A percentile compares a stretch with the other conserved stretches of the same genome.
phyloP scores from a whole-genome alignment of 768 basidiomycete species.

The Boletus huronensis region DNA sequence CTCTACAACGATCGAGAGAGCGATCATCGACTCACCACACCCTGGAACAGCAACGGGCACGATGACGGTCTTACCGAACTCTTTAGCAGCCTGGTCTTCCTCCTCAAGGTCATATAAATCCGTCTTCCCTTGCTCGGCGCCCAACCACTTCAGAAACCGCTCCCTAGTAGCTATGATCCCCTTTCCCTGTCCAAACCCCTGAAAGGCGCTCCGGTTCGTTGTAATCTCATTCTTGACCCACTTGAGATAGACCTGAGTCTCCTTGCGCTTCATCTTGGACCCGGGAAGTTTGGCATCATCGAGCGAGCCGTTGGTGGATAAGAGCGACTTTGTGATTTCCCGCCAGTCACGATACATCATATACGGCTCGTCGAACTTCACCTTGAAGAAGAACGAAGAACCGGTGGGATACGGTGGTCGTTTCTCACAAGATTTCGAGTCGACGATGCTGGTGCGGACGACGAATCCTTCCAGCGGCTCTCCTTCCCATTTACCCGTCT shows the following conservation, averaged over 20 bases:
- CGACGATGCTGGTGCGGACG: constrained; percentile 68
- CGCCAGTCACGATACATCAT: constrained; percentile 99
- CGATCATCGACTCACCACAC: constrained; percentile 57
- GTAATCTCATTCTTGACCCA: constrained; percentile 83
- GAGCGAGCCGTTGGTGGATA: constrained; percentile 38
- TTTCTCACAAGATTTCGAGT: constrained; percentile 36
- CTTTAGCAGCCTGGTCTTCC: constrained; percentile 14
- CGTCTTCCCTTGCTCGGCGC: constrained; percentile 44
- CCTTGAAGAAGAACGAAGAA: constrained; percentile 95
- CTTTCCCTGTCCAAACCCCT: constrained; percentile 60
- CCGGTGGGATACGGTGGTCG: constrained; percentile 70
- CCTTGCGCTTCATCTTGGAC: constrained; percentile 67
- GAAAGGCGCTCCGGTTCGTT: constrained; percentile 55
- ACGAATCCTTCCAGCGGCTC: constrained; percentile 93
- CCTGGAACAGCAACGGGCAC: constrained; percentile 90
- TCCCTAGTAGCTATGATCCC: constrained; percentile 87
- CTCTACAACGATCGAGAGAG: not conserved
- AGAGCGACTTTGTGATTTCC: constrained; percentile 82
- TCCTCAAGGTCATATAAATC: constrained; percentile 29
- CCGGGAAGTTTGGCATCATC: constrained; percentile 47
- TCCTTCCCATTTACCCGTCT: constrained; percentile 75
- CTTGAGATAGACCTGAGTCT: constrained; percentile 73
- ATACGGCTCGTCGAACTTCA: constrained; percentile 99
- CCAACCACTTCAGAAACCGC: constrained; percentile 68
- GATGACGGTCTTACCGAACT: constrained; percentile 74